Percentiles rank a stretch among this genome's conserved stretches.
Conservation (phyloP, 495 filamentous ascomycete genomes). For the Podospora didyma region DNA sequence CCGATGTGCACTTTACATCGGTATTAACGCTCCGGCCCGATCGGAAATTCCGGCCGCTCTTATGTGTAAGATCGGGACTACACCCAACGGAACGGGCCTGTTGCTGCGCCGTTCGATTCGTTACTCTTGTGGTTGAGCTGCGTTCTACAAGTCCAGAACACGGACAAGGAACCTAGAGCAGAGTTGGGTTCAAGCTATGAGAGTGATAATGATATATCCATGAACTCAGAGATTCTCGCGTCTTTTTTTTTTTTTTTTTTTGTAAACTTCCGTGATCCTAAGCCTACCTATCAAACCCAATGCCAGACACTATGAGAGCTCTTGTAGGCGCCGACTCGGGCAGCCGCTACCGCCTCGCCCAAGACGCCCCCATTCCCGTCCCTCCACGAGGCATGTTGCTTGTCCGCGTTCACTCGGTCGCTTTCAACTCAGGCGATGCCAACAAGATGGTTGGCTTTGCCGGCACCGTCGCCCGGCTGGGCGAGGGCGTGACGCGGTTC, state of each 20-base stretch:
- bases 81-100: not conserved
- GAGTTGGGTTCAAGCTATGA: not conserved
- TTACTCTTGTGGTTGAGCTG: not conserved
- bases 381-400: constrained; percentile 2
- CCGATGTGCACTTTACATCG: not conserved
- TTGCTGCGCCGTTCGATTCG: not conserved
- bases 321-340: constrained; percentile 1
- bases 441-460: constrained; percentile 8
- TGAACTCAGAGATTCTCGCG: not conserved
- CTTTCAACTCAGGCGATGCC: constrained; percentile 5
- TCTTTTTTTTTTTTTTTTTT: not conserved
- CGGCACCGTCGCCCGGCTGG: not conserved
- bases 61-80: not conserved
- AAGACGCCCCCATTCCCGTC: not conserved
- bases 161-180: not conserved
- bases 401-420: not conserved
- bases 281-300: not conserved
- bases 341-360: not conserved
- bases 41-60: not conserved
- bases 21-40: not conserved
- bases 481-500: not conserved
- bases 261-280: not conserved
- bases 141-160: not conserved
- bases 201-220: not conserved
- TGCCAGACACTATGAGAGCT: constrained; percentile 1